These are phyloP conservation scores for Paxillus involutus DNA, from an alignment of 768 basidiomycete genomes.

Conservation along the genomic window DNA sequence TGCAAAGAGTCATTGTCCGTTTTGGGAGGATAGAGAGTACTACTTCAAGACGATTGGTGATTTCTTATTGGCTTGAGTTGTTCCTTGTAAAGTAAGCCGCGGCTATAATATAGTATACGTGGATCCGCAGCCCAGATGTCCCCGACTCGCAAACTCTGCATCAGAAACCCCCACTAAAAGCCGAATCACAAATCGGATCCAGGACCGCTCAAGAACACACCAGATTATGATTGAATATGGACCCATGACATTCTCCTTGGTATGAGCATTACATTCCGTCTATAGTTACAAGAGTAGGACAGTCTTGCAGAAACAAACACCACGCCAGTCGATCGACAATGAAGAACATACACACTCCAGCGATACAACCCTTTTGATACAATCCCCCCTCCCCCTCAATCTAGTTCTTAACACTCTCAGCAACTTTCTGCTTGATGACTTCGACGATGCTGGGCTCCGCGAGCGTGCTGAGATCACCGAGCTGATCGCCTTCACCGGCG, in stretches of 20 bases:
- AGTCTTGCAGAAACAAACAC: neutral
- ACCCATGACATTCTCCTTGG: neutral
- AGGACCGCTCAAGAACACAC: too few relatives aligned
- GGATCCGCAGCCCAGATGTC: too few relatives aligned
- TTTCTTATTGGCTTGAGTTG: constrained; percentile 10
- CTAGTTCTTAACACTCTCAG: constrained; percentile 34
- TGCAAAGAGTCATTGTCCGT: constrained; percentile 26
- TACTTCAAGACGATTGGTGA: constrained; percentile 16
- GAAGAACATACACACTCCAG: neutral
- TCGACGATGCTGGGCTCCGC: constrained; percentile 90
- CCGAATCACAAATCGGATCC: too few relatives aligned
- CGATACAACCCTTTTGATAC: neutral
- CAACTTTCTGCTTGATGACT: constrained; percentile 78
- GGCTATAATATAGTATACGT: too few relatives aligned
- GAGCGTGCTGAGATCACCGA: constrained; percentile 92
- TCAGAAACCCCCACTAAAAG: too few relatives aligned
- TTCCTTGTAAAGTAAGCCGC: too few relatives aligned
- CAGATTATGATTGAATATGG: too few relatives aligned
- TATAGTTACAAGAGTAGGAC: neutral
- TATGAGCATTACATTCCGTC: neutral
- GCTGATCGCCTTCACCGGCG: constrained; percentile 90
- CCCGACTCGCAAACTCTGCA: too few relatives aligned
- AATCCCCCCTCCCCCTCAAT: neutral
- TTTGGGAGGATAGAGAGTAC: constrained; percentile 20
- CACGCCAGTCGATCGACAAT: neutral